Percentiles rank a stretch among this genome's conserved stretches.
These are phyloP conservation scores for Clarkia xantiana DNA, from an alignment of 345 rosid genomes.

Conservation along the genomic window DNA sequence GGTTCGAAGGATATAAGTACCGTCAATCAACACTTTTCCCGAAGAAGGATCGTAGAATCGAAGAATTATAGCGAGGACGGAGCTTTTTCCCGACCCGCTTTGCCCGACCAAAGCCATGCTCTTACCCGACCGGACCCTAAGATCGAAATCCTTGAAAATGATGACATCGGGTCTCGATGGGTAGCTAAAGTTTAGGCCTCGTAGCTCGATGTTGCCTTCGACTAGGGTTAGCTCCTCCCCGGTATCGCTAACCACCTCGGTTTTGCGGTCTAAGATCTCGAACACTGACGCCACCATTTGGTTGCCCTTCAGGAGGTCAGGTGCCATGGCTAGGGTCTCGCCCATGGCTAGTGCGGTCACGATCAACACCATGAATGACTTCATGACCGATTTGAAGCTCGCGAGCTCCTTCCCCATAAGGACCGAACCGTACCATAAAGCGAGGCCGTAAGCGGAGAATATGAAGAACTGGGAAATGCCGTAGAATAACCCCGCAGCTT, in stretches of 20 bases:
- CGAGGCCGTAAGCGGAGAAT: slow-evolving; percentile 91
- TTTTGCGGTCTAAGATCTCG: slow-evolving; percentile 63
- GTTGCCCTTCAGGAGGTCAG: slow-evolving; percentile 86
- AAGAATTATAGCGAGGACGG: slow-evolving; percentile 72
- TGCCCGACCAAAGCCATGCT: slow-evolving; percentile 93
- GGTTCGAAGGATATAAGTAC: slow-evolving; percentile 20
- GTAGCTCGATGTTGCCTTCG: slow-evolving; percentile 63
- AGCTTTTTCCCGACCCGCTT: slow-evolving; percentile 94
- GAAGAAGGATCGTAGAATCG: slow-evolving; percentile 79
- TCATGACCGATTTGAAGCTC: slow-evolving; percentile 73
- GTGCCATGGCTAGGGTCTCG: slow-evolving; percentile 76
- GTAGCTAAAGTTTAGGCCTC: slow-evolving; percentile 59
- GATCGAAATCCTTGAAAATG: slow-evolving; percentile 60
- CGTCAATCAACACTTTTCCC: slow-evolving; percentile 80
- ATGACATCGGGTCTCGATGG: slow-evolving; percentile 78
- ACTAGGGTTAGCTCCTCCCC: slow-evolving; percentile 53
- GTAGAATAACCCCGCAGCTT: slow-evolving; percentile 76
- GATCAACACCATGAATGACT: slow-evolving; percentile 87
- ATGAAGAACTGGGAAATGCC: slow-evolving; percentile 96
- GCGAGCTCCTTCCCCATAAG: slow-evolving; percentile 76
- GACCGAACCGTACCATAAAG: slow-evolving; percentile 90
- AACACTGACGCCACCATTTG: slow-evolving; percentile 89
- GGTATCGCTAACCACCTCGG: slow-evolving; percentile 46
- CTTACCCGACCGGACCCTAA: slow-evolving; percentile 51
- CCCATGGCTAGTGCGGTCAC: slow-evolving; percentile 97